These are phyloP conservation scores for Antitrichia curtipendula DNA, from an alignment of 225 moss, liverwort and hornwort genomes.

Conservation along the genomic window DNA sequence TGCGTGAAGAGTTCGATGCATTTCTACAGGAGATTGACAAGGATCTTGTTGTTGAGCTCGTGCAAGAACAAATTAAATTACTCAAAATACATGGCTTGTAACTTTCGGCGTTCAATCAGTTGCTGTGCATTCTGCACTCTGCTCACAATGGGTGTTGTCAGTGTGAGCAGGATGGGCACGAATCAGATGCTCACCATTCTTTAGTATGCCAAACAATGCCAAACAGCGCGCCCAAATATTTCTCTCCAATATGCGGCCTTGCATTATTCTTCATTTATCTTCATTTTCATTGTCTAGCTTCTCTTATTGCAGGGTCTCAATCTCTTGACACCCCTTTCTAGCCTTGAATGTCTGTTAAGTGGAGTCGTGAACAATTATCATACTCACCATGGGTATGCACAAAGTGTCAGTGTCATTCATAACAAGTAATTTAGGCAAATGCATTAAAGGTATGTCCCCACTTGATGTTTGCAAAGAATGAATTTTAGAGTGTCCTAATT, in stretches of 20 bases:
- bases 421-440: not conserved
- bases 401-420: not conserved
- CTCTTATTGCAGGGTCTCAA: not conserved
- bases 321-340: not conserved
- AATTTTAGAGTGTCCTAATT: not conserved
- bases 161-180: not conserved
- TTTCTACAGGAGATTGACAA: constrained; percentile 28
- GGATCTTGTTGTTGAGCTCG: constrained; percentile 35
- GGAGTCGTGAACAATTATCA: not conserved
- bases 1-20: constrained; percentile 26
- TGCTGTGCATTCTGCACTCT: not conserved
- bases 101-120: not conserved
- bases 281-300: not conserved
- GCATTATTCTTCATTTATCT: not conserved
- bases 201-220: not conserved
- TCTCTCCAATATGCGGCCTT: not conserved
- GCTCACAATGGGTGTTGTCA: not conserved
- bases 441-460: not conserved
- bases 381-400: not conserved
- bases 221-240: not conserved
- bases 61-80: constrained; percentile 22
- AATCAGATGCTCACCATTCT: not conserved
- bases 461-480: not conserved
- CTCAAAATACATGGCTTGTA: constrained; percentile 27
- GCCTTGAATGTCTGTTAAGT: not conserved